phyloP scores from a whole-genome alignment of 345 rosid species.

The Isatis tinctoria region DNA sequence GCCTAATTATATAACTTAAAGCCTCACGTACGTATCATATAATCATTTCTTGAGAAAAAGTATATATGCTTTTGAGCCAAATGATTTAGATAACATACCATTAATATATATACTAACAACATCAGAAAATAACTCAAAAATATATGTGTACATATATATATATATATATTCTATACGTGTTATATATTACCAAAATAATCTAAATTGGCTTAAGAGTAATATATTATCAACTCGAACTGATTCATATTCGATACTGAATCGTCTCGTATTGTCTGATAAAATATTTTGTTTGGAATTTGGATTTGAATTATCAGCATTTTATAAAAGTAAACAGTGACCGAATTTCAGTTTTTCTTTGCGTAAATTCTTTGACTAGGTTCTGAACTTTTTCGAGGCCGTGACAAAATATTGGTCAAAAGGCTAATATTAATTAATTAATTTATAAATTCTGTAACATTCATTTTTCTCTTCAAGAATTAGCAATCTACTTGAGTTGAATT shows the following conservation, averaged over 20 bases:
- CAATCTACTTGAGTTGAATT: neutral
- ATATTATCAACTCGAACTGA: neutral
- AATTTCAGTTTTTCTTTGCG: neutral
- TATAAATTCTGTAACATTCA: neutral
- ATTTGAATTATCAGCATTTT: neutral
- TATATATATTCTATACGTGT: no score
- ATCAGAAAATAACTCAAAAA: neutral
- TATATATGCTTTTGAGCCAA: no score
- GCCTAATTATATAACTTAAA: neutral
- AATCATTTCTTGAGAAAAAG: no score
- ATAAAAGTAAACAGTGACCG: neutral
- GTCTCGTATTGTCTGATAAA: neutral
- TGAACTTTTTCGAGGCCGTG: neutral
- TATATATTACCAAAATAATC: no score
- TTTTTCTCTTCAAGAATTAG: neutral
- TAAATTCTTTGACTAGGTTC: neutral
- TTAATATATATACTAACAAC: neutral
- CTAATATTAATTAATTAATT: neutral
- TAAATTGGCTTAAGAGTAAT: no score
- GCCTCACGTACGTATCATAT: neutral
- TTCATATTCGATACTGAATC: neutral
- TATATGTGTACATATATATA: no score
- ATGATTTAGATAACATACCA: neutral
- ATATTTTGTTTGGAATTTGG: neutral
- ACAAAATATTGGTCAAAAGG: constrained; percentile 14